Evolutionary conservation across 2,329 filamentous ascomycete genomes (phyloP).

Genomic region (Ophiostoma perfectum): DNA sequence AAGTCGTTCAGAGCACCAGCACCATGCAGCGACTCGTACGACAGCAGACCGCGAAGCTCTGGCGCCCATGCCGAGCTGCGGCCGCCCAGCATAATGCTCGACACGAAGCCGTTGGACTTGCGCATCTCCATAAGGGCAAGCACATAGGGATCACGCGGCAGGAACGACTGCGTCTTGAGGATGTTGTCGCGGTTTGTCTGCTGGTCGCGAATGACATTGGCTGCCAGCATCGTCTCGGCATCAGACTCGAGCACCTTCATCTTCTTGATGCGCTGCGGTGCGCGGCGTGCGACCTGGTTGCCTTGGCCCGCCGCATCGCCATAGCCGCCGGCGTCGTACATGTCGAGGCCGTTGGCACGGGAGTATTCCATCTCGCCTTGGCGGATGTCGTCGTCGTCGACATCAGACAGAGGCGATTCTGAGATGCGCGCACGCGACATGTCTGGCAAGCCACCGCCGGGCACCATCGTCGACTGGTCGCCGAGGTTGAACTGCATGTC

Average conservation of each 20-base stretch:
- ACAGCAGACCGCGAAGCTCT: constrained; percentile 87
- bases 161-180: constrained; percentile 71
- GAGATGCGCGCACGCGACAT: constrained; percentile 57
- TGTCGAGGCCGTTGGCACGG: constrained; percentile 47
- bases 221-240: constrained; percentile 69
- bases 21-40: constrained; percentile 66
- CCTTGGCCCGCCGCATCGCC: constrained; percentile 34
- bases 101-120: constrained; percentile 83
- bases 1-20: constrained; percentile 62
- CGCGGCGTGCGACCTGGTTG: constrained; percentile 54
- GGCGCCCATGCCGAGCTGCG: constrained; percentile 79
- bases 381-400: constrained; percentile 57
- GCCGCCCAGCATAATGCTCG: constrained; percentile 75
- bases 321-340: constrained; percentile 58
- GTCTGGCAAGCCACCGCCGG: constrained; percentile 37
- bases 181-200: constrained; percentile 83
- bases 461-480: constrained; percentile 51
- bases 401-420: constrained; percentile 65
- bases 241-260: constrained; percentile 81
- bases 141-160: constrained; percentile 81
- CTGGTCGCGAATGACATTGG: constrained; percentile 74
- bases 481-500: constrained; percentile 61
- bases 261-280: constrained; percentile 67
- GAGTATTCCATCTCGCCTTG: constrained; percentile 56
- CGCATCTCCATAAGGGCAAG: constrained; percentile 88